Evolutionary conservation across 208 protist genomes (phyloP).

Genomic region (Lotmaria passim): DNA sequence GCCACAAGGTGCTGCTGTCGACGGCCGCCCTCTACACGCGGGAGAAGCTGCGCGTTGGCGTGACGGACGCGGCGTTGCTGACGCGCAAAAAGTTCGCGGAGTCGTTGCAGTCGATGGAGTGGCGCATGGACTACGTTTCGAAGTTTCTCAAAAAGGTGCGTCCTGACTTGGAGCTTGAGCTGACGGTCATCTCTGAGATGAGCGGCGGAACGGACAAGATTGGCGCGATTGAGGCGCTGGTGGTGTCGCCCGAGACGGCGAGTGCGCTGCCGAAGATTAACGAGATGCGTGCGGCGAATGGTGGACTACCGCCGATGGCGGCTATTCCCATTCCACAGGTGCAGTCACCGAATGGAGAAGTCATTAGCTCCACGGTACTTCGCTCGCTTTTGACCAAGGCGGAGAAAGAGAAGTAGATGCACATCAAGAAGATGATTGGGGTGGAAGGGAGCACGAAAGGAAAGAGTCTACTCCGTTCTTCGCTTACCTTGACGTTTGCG

Average conservation of each 20-base stretch:
- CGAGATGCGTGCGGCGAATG: conserved; percentile 52
- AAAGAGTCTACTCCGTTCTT: too few species aligned
- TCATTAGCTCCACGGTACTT: conserved; percentile 78
- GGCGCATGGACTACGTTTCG: conserved; percentile 49
- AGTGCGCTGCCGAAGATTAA: conserved; percentile 66
- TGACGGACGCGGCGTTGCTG: conserved; percentile 68
- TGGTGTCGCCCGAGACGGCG: conserved; percentile 83
- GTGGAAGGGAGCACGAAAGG: not conserved
- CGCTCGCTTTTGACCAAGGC: conserved; percentile 33
- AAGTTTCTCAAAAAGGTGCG: conserved; percentile 64
- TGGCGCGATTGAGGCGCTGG: conserved; percentile 66
- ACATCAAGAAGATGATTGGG: not conserved
- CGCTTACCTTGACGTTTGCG: too few species aligned
- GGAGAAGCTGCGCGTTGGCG: conserved; percentile 69
- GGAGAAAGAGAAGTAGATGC: conserved; percentile 1
- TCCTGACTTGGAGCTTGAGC: conserved; percentile 59
- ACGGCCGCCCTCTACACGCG: conserved; percentile 68
- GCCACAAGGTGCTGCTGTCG: conserved; percentile 89
- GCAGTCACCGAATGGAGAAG: conserved; percentile 30
- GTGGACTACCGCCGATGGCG: conserved; percentile 51
- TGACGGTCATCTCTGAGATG: conserved; percentile 68
- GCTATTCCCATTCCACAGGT: conserved; percentile 74
- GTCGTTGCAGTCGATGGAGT: conserved; percentile 71
- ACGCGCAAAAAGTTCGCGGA: conserved; percentile 70
- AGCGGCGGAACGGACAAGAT: conserved; percentile 78